Evolutionary conservation across 345 rosid species (phyloP), one percentile per base, ranked within the genome.

Genomic region (Lagerstroemia speciosa): DNA sequence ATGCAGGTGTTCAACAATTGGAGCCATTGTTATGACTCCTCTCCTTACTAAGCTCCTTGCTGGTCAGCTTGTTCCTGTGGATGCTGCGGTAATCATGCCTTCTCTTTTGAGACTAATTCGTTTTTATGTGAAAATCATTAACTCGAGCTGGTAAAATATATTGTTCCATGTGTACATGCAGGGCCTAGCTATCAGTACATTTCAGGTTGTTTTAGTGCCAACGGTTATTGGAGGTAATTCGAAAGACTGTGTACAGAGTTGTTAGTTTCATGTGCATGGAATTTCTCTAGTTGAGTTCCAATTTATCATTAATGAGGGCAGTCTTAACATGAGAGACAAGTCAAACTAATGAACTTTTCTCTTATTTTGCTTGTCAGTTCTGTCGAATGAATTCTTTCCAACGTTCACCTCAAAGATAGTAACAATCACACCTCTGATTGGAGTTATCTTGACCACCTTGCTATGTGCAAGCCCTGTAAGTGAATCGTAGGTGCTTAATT

Each of bases 401-500:
- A 89, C 85, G 60, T 86, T 94, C 78, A 94, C 97, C 48, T 80
- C 93, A 0, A 94, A 91, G 78, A 88, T 94, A 62, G 69, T 84
- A 77, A 67, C 88, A 5, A 82, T 94, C 74, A 94, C 97, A 20
- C 99, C 99, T 30, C 71, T 94, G 74, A 85, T 94, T 53, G 97
- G 99, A 76, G 99, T 94, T 70, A 79, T 91, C 74, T 89, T 91
- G 72, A 94, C 97, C 33, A 91, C 96, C 29, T 80, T 94, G 67
- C 96, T 94, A 50, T 94, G 97, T 78, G 97, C 99, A 26, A 91
- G 99, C 71, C 99, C 96, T 52, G 97, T 94, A 77, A 93, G 97
- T 78, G 38, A 12, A 40, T 10, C 34, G 15, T 20, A 29, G 11
- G 29, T 20, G 34, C 12, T 27, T 66, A n/a, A 58, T 58, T 30